A percentile compares a stretch with the other conserved stretches of the same genome.
These are phyloP conservation scores for Tuber umbilicatum DNA, from an alignment of 495 filamentous ascomycete species.

Conservation along the genomic window DNA sequence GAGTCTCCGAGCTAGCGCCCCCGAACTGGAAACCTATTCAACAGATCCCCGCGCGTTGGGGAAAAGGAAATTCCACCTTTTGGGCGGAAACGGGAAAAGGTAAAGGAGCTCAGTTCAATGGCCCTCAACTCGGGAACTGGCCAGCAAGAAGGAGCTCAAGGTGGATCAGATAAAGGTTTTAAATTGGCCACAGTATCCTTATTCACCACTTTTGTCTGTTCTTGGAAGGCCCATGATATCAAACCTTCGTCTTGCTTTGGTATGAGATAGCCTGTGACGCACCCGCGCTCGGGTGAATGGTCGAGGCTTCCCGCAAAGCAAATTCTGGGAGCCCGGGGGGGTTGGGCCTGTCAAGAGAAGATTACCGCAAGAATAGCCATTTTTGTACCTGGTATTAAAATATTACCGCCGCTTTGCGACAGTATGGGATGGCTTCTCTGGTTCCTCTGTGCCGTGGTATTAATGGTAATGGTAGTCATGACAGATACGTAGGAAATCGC, in stretches of 20 bases:
- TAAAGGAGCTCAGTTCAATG: slow-evolving; percentile 5
- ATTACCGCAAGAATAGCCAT: not conserved
- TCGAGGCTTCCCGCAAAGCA: not conserved
- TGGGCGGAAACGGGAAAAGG: not conserved
- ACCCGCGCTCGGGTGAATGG: slow-evolving; percentile 12
- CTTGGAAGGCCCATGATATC: not conserved
- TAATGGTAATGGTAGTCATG: not conserved
- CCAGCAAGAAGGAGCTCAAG: slow-evolving; percentile 7
- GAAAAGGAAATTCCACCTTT: not conserved
- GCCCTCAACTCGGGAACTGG: not conserved
- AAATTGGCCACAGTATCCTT: not conserved
- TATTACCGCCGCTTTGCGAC: not conserved
- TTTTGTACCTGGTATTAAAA: not conserved
- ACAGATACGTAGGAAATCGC: not conserved
- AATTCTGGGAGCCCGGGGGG: not conserved
- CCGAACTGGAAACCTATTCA: not conserved
- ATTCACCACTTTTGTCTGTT: not conserved
- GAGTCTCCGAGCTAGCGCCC: not conserved
- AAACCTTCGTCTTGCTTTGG: slow-evolving; percentile 14
- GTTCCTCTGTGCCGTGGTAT: not conserved
- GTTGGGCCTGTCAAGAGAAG: not conserved
- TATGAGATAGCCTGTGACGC: slow-evolving; percentile 10
- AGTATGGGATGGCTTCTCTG: not conserved
- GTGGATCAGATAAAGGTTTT: slow-evolving; percentile 8
- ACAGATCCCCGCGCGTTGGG: not conserved